Evolutionary conservation across 208 protist genomes (phyloP), one percentile per base, ranked within the genome.

Genomic region (Angomonas ambiguus): DNA sequence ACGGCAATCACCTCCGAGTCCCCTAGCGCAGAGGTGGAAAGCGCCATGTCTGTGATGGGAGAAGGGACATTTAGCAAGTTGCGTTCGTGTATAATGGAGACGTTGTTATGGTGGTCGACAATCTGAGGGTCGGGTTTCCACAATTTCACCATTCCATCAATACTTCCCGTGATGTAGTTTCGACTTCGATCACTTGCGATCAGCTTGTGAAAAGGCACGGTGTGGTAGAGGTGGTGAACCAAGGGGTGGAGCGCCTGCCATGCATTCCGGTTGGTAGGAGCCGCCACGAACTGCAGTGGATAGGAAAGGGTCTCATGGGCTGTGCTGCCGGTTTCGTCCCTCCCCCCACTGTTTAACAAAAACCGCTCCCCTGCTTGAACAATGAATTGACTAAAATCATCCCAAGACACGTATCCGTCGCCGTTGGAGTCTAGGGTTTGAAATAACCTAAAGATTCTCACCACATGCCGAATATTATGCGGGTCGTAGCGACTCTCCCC

Each of bases 131-230:
- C 83, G 0, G 82, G 67, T 0, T 77, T 72, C 91, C 87, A 96
- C 31, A 93, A 65, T 68, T 96, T 96, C 51, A 94, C 83, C n/a
- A 89, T 76, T 0, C 87, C 91, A 71, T 96, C 91, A 38, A 67
- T 67, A 1, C 78, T 75, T 1, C 76, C 83, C 2, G 85, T 96
- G 59, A 94, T 68, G 68, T 88, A 94, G 45, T 85, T 73, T 10
- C 67, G 67, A n/a, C 69, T 79, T 8, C 69, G 74, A 31, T 78
- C 64, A 51, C 82, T 80, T 51, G 79, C 59, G 20, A 92, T 58
- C 2, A 96, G 66, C 49, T 82, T 74, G 3, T 71, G 82, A 55
- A 96, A 85, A 24, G 84, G 70, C 53, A 83, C 67, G 30, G 73
- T 76, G 77, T 96, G 91, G 56, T 87, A 94, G 42, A 96, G 77